Base-by-base conservation (phyloP, 148 eudicot species). In the Cornus suecica region DNA sequence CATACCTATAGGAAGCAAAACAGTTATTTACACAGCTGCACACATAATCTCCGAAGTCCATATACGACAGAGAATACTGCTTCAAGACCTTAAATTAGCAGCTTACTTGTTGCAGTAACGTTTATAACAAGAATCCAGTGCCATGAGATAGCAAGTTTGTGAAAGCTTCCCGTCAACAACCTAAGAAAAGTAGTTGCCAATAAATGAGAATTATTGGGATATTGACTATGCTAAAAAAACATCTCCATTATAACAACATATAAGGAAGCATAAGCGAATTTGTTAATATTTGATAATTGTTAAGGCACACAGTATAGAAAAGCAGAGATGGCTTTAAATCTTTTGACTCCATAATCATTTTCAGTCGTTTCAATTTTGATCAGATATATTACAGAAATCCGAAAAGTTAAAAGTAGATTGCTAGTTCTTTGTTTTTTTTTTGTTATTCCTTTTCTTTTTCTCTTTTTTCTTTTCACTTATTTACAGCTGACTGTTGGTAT, bases 121-220 rank as follows among this genome's bases (percentile, higher is more conserved):
- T 68, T 85, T 90, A 81, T 93, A 93, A 81, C 97, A 93, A 74
- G 95, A 81, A 84, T 93, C 95, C 37, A 93, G 87, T 9, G 97
- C 97, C 97, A 88, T 88, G 70, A 93, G 93, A 80, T 90, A 93
- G 67, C 97, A 92, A 69, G 97, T 93, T 69, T 93, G 95, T 65
- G 97, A 90, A 69, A 93, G 88, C 89, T 92, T 92, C 70, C 93
- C 95, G 77, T 93, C 95, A 74, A 93, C 97, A 75, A 93, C 93
- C 97, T 92, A 78, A 54, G 56, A 67, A 52, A 41, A 23, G 69
- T 30, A 70, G 66, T 2, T 3, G 32, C 52, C 34, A 32, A 62
- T 15, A 42, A 56, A 58, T 51, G 1, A 78, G 68, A 76, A 31
- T 30, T 22, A 58, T 11, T 13, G 20, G 15, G 54, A 11, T 48